Base-by-base conservation (phyloP, 257 asterid species). In the Vinca minor region DNA sequence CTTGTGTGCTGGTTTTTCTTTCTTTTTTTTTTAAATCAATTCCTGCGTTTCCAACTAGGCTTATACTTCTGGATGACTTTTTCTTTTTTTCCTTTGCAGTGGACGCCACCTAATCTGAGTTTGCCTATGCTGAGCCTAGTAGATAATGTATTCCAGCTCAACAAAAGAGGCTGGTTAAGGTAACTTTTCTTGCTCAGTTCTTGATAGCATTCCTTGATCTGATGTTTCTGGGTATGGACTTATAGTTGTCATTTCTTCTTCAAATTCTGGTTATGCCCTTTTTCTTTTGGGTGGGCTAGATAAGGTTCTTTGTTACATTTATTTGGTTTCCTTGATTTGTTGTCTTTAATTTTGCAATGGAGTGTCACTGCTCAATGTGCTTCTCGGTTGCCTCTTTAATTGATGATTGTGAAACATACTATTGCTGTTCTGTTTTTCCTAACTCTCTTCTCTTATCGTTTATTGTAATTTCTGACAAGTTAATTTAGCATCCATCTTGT, bases 101-200 rank as follows among this genome's bases (percentile, higher is more conserved):
- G 99, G 99, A 80, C 89, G 50, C 97, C 99, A 0, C 95, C 96
- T 61, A 93, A 93, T 70, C 74, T 93, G 72, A 89, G 94, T 67
- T 87, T 93, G 69, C 97, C 99, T 8, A 82, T 94, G 59, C 71
- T 94, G 78, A 94, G 87, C 82, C 85, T 94, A 63, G 99, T 94
- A 71, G 97, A 94, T 74, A 90, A 85, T 13, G 70, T 86, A 69
- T 94, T 94, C 83, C 97, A 87, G 86, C 99, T 94, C 75, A 90
- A 94, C 63, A 80, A 82, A 83, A 78, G 99, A 82, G 99, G 99
- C 76, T 94, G 99, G 99, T 77, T 94, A 74, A 87, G 99, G 99
- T 90, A 74, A 70, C n/a, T n/a, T 15, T 73, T 34, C 65, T 61
- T 59, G 42, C 55, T 53, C 17, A 13, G 65, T 48, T 53, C 62